Conservation (phyloP, 805 yeast genomes). For the Candida nanaspora region DNA sequence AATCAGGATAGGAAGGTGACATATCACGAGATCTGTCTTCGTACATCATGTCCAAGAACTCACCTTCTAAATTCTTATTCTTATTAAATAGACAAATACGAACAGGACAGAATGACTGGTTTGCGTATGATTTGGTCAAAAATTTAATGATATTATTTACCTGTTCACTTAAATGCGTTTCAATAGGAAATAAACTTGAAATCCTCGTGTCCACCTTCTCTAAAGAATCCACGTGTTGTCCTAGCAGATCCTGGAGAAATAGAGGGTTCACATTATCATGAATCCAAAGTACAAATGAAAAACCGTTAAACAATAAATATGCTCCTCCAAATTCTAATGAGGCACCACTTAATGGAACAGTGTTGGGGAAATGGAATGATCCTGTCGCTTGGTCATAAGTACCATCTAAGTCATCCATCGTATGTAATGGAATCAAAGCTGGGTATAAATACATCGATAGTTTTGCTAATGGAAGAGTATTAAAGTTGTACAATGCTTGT, state of each 20-base stretch:
- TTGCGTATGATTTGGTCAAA: conserved; percentile 36
- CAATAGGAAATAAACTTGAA: conserved; percentile 62
- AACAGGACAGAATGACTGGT: conserved; percentile 37
- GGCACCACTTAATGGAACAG: conserved; percentile 35
- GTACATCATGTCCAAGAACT: conserved; percentile 52
- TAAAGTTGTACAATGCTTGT: conserved; percentile 42
- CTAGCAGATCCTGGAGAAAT: conserved; percentile 70
- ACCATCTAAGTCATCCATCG: conserved; percentile 52
- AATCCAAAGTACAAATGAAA: conserved; percentile 51
- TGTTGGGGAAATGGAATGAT: conserved; percentile 42
- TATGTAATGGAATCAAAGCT: conserved; percentile 65
- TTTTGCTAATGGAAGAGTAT: conserved; percentile 46
- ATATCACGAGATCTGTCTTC: conserved; percentile 64
- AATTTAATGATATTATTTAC: conserved; percentile 56
- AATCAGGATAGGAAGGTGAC: conserved; percentile 57
- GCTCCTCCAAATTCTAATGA: conserved; percentile 61
- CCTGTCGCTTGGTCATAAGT: conserved; percentile 34
- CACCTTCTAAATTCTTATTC: conserved; percentile 49
- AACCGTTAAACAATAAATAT: conserved; percentile 69
- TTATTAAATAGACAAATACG: conserved; percentile 57
- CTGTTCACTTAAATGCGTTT: conserved; percentile 62
- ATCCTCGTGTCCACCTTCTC: conserved; percentile 39
- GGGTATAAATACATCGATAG: conserved; percentile 73
- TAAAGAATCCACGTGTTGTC: conserved; percentile 38
- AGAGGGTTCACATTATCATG: conserved; percentile 62